These are phyloP conservation scores for Gossypium mustelinum DNA, from an alignment of 345 rosid species.

Conservation along the genomic window DNA sequence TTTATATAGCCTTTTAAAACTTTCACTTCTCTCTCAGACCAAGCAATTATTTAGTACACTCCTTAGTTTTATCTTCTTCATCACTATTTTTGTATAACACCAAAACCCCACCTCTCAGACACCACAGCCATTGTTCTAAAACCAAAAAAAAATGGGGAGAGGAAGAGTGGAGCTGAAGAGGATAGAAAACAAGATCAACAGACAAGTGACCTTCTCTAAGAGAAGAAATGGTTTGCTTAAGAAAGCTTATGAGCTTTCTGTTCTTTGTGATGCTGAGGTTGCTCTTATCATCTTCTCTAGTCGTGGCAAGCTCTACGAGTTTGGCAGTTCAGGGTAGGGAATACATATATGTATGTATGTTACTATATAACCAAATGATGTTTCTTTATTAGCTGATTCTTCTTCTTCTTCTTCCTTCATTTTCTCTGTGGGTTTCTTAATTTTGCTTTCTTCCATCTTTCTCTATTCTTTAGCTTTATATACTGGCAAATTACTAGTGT, in stretches of 20 bases:
- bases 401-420: background rate
- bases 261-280: slow-evolving; percentile 79
- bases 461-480: background rate
- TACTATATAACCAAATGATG: background rate
- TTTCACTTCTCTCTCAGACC: slow-evolving; percentile 27
- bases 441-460: background rate
- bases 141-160: slow-evolving; percentile 53
- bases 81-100: slow-evolving; percentile 23
- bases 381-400: background rate
- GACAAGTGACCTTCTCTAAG: slow-evolving; percentile 86
- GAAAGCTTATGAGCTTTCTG: slow-evolving; percentile 86
- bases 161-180: slow-evolving; percentile 88
- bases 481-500: background rate
- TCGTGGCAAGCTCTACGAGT: slow-evolving; percentile 83
- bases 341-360: background rate
- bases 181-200: slow-evolving; percentile 84
- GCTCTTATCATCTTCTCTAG: slow-evolving; percentile 86
- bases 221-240: slow-evolving; percentile 71
- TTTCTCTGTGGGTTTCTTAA: background rate
- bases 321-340: slow-evolving; percentile 60
- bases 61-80: slow-evolving; percentile 8
- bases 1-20: slow-evolving; percentile 14
- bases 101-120: slow-evolving; percentile 5
- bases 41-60: background rate
- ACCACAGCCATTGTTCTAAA: background rate